A percentile compares a stretch with the other conserved stretches of the same genome.
Evolutionary conservation across 2,329 filamentous ascomycete genomes (phyloP).

Genomic region (Ophiostoma perfectum): DNA sequence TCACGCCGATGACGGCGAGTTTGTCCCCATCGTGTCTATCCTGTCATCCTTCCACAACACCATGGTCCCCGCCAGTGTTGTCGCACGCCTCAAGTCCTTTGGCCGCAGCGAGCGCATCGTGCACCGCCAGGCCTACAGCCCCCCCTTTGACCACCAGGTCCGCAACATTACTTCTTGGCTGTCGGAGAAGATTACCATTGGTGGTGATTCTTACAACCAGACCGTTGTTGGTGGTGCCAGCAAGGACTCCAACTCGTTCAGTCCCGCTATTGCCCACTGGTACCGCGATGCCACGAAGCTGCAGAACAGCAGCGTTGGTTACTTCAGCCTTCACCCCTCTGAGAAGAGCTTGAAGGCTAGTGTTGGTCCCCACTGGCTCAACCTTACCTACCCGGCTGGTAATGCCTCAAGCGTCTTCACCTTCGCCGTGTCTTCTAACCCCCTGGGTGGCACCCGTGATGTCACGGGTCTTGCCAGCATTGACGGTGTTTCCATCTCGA

Average conservation of each 20-base stretch:
- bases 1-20: conserved; percentile 55
- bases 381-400: conserved; percentile 50
- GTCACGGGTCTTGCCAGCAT: conserved; percentile 45
- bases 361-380: conserved; percentile 40
- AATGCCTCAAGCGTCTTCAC: conserved; percentile 46
- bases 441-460: conserved; percentile 40
- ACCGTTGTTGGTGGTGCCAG: conserved; percentile 51
- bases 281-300: conserved; percentile 27
- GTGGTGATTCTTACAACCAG: conserved; percentile 54
- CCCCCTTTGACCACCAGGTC: conserved; percentile 51
- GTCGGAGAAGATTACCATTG: conserved; percentile 52
- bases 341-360: conserved; percentile 39
- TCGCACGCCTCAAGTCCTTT: conserved; percentile 32
- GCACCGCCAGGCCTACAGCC: conserved; percentile 48
- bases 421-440: conserved; percentile 43
- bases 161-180: conserved; percentile 58
- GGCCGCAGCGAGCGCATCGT: conserved; percentile 42
- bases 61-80: conserved; percentile 38
- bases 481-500: conserved; percentile 42
- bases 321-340: conserved; percentile 33
- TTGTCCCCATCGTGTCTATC: conserved; percentile 52
- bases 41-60: conserved; percentile 46
- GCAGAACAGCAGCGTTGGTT: conserved; percentile 34
- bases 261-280: conserved; percentile 58
- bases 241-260: conserved; percentile 49